Evolutionary conservation across 2,329 filamentous ascomycete genomes (phyloP).

Genomic region (Elsinoe fawcettii): DNA sequence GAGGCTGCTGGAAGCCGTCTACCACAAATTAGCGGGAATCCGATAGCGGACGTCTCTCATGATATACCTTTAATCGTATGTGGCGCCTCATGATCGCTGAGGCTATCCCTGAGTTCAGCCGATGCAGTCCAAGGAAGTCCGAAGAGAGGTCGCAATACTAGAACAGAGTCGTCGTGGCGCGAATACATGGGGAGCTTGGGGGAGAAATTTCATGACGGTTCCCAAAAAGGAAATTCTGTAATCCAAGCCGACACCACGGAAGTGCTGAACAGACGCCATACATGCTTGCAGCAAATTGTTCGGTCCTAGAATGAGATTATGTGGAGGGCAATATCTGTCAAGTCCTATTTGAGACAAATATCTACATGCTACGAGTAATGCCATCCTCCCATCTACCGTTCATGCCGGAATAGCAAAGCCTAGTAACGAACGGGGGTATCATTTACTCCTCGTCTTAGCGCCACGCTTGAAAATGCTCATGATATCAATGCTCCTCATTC

Average conservation of each 20-base stretch:
- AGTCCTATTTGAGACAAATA: not conserved
- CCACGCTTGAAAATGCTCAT: constrained; percentile 11
- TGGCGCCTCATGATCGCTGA: not conserved
- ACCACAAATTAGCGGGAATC: not conserved
- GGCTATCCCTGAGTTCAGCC: not conserved
- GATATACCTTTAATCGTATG: constrained; percentile 1
- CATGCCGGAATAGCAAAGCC: not conserved
- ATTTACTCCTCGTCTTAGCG: constrained; percentile 4
- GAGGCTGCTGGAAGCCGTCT: not conserved
- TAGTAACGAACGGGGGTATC: constrained; percentile 8
- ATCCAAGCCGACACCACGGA: not conserved
- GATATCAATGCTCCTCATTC: not conserved
- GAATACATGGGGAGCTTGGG: not conserved
- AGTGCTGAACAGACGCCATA: not conserved
- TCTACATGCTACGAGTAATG: not conserved
- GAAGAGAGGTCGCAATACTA: not conserved
- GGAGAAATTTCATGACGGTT: constrained; percentile 8
- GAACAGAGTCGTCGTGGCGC: not conserved
- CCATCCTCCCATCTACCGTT: not conserved
- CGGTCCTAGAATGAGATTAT: no score
- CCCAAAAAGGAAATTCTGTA: constrained; percentile 6
- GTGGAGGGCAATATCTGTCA: not conserved
- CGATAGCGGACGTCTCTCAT: not conserved
- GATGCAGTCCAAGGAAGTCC: not conserved
- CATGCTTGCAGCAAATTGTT: not conserved